Evolutionary conservation across 2,329 filamentous ascomycete genomes (phyloP).

Genomic region (Neonectria ditissima): DNA sequence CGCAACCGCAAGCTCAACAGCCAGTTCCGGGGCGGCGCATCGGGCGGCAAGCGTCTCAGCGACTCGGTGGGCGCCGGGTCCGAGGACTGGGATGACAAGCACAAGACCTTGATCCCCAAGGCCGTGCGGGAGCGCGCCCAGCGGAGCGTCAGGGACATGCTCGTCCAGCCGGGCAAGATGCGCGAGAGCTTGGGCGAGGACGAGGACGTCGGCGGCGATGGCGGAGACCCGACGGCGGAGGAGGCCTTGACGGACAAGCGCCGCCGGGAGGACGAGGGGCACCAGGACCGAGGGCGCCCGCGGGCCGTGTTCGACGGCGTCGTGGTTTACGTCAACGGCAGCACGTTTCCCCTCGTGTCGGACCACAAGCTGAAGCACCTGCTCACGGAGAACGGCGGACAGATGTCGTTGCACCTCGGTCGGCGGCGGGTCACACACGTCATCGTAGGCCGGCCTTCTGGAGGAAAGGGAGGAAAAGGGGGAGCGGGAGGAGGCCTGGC

Average conservation of each 20-base stretch:
- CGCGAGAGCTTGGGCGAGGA: conserved; percentile 35
- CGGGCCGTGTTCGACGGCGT: conserved; percentile 75
- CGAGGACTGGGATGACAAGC: conserved; percentile 62
- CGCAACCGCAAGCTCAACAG: conserved; percentile 75
- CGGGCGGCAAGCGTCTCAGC: conserved; percentile 69
- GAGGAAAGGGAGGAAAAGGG: conserved; percentile 39
- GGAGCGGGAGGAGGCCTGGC: conserved; percentile 80
- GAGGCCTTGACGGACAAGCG: conserved; percentile 44
- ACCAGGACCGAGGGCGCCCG: conserved; percentile 46
- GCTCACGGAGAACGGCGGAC: conserved; percentile 79
- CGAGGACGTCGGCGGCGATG: neutral
- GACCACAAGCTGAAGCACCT: conserved; percentile 88
- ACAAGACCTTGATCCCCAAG: conserved; percentile 58
- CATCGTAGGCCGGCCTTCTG: conserved; percentile 74
- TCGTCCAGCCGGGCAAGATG: conserved; percentile 61
- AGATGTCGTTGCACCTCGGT: conserved; percentile 76
- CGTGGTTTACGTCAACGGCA: conserved; percentile 88
- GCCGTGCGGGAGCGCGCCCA: conserved; percentile 53
- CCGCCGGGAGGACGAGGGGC: conserved; percentile 64
- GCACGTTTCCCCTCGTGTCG: conserved; percentile 82
- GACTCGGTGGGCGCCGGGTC: conserved; percentile 76
- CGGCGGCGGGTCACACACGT: conserved; percentile 86
- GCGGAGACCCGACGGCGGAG: conserved; percentile 31
- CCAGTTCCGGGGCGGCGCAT: conserved; percentile 73
- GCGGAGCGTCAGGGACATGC: conserved; percentile 66